phyloP scores from a whole-genome alignment of 2,329 filamentous ascomycete species.

The Ophiostoma quercus region DNA sequence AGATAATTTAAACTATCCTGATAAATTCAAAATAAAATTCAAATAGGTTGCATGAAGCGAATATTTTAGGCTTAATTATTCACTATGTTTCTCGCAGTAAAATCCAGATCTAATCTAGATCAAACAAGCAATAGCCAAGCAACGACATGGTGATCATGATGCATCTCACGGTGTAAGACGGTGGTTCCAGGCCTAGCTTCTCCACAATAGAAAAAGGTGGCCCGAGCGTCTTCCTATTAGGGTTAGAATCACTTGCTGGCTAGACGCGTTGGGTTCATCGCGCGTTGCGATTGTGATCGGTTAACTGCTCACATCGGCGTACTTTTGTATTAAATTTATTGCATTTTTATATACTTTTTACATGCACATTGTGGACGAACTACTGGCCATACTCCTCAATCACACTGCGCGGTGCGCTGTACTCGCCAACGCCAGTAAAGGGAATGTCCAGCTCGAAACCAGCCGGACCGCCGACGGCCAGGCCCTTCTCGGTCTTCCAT shows the following conservation, averaged over 20 bases:
- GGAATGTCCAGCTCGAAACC: conserved; percentile 11
- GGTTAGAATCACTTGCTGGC: background rate
- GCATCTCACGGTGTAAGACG: no score
- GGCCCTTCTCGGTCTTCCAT: conserved; percentile 11
- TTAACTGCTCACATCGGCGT: background rate
- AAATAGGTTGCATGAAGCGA: background rate
- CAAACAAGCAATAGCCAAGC: background rate
- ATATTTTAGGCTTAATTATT: no score
- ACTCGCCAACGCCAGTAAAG: background rate
- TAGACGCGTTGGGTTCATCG: no score
- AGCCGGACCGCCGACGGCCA: conserved; percentile 6
- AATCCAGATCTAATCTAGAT: background rate
- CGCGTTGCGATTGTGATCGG: background rate
- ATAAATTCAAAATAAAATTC: background rate
- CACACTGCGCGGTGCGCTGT: background rate
- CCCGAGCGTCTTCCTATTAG: background rate
- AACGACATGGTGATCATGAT: background rate
- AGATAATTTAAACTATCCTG: background rate
- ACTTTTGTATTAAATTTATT: background rate
- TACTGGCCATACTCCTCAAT: conserved; percentile 1
- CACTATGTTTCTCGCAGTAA: no score
- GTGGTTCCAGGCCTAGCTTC: background rate
- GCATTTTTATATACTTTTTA: background rate
- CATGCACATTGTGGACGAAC: background rate
- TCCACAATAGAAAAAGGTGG: background rate